Conservation (phyloP, 306 rosid species). For the Cucumis melo region DNA sequence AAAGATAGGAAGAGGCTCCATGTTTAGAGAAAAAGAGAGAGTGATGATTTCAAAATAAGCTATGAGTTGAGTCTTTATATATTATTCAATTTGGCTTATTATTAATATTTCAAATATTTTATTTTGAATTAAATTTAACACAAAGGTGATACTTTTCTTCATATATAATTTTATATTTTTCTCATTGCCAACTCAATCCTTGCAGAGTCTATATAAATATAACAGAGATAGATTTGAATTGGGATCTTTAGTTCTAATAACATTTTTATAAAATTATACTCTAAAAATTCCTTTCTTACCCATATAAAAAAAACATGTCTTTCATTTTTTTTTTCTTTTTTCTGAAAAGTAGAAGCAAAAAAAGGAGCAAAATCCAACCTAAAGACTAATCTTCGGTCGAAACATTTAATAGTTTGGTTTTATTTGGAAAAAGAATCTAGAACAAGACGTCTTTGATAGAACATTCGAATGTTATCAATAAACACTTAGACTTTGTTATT, state of each 20-base stretch:
- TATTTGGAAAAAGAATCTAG: no score
- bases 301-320: no score
- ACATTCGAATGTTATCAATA: no score
- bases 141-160: background rate
- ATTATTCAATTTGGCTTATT: background rate
- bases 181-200: background rate
- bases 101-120: background rate
- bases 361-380: no score
- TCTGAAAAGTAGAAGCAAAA: no score
- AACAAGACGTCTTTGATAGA: no score
- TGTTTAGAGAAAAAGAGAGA: background rate
- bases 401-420: no score
- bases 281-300: background rate
- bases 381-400: no score
- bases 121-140: background rate
- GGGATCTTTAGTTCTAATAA: background rate
- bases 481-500: no score
- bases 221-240: background rate
- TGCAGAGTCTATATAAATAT: background rate
- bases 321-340: no score
- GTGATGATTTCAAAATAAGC: background rate
- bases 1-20: background rate
- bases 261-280: background rate
- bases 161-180: background rate
- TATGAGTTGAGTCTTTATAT: background rate